Conservation (phyloP, 345 rosid genomes). For the Ceriops decandra region DNA sequence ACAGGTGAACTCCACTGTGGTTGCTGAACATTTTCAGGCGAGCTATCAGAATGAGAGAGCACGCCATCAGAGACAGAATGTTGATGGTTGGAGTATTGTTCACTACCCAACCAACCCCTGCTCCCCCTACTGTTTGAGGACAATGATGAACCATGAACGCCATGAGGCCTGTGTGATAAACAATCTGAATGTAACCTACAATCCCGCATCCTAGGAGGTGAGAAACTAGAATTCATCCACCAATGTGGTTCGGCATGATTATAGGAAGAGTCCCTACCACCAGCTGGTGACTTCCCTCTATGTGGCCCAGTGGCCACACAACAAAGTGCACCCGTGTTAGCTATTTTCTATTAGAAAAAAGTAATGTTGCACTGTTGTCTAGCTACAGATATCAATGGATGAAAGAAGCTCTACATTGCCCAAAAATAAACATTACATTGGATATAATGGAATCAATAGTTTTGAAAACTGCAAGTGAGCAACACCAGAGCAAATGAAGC, state of each 20-base stretch:
- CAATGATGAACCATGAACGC: slow-evolving; percentile 33
- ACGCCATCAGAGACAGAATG: slow-evolving; percentile 68
- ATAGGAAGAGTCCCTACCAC: slow-evolving; percentile 35
- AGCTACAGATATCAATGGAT: slow-evolving; percentile 8
- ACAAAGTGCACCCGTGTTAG: slow-evolving; percentile 93
- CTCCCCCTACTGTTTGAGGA: slow-evolving; percentile 46
- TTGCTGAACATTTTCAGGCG: slow-evolving; percentile 46
- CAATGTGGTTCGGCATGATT: slow-evolving; percentile 54
- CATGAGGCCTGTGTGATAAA: slow-evolving; percentile 34
- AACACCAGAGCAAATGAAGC: slow-evolving; percentile 6
- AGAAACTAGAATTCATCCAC: slow-evolving; percentile 76
- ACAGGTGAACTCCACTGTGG: slow-evolving; percentile 59
- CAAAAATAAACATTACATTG: slow-evolving; percentile 5
- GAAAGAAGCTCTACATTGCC: slow-evolving; percentile 20
- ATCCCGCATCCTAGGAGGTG: slow-evolving; percentile 70
- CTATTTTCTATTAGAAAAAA: slow-evolving; percentile 44
- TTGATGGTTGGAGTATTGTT: slow-evolving; percentile 43
- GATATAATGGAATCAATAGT: slow-evolving; percentile 5
- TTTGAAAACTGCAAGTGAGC: slow-evolving; percentile 4
- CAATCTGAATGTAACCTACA: slow-evolving; percentile 54
- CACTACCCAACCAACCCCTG: slow-evolving; percentile 49
- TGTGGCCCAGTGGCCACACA: slow-evolving; percentile 98
- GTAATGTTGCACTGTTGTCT: slow-evolving; percentile 17
- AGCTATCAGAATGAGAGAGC: slow-evolving; percentile 53
- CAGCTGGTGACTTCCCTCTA: slow-evolving; percentile 48